A percentile compares a stretch with the other conserved stretches of the same genome.
phyloP scores from a whole-genome alignment of 1,284 basidiomycete genomes.

The Malassezia arunalokei region DNA sequence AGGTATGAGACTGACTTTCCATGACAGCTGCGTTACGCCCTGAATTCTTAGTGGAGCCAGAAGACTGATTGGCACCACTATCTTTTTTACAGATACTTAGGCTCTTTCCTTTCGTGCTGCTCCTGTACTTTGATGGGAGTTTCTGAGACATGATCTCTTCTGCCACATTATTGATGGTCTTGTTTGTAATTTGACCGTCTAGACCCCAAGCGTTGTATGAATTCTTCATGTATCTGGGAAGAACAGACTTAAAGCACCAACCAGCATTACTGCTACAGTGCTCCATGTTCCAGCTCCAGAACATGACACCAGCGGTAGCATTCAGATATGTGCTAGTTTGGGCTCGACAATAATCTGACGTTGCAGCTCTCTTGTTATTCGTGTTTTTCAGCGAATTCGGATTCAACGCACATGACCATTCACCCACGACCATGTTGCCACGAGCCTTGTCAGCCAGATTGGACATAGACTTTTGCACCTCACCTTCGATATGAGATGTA shows the following conservation, averaged over 20 bases:
- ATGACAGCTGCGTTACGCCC: not conserved
- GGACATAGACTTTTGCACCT: slow-evolving; percentile 16
- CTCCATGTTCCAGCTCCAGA: slow-evolving; percentile 57
- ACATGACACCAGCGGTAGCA: slow-evolving; percentile 58
- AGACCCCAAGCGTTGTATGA: slow-evolving; percentile 36
- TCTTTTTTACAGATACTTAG: not conserved
- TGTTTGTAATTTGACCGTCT: slow-evolving; percentile 7
- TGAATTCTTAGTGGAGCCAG: not conserved
- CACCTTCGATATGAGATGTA: slow-evolving; percentile 29
- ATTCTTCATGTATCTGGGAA: slow-evolving; percentile 22
- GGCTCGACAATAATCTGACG: slow-evolving; percentile 54
- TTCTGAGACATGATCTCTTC: slow-evolving; percentile 1
- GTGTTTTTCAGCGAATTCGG: slow-evolving; percentile 53
- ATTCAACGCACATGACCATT: slow-evolving; percentile 52
- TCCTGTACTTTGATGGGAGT: slow-evolving; percentile 11
- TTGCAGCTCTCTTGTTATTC: slow-evolving; percentile 50
- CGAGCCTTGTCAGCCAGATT: slow-evolving; percentile 27
- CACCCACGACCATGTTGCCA: slow-evolving; percentile 57
- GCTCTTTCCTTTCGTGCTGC: not conserved
- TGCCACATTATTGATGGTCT: slow-evolving; percentile 1
- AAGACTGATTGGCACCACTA: not conserved
- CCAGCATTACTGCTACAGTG: slow-evolving; percentile 39
- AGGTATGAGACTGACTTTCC: not conserved
- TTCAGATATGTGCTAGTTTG: slow-evolving; percentile 58
- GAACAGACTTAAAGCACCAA: slow-evolving; percentile 41